A percentile compares a stretch with the other conserved stretches of the same genome.
Conservation (phyloP, 768 basidiomycete genomes). For the Kwoniella botswanensis region DNA sequence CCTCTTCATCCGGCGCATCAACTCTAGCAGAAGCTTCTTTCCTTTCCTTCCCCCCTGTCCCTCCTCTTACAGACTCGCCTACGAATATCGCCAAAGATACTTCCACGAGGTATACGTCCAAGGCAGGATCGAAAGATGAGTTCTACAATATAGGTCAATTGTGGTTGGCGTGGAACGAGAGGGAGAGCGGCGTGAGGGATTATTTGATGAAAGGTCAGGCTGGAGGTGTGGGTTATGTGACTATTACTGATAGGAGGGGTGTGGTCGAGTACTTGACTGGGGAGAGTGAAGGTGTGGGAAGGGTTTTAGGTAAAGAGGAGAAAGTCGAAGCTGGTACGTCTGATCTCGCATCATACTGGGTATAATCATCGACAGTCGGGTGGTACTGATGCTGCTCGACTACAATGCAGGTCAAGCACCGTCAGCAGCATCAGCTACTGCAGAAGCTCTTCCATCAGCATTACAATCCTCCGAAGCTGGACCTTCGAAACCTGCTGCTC, state of each 20-base stretch:
- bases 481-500: slow-evolving; percentile 58
- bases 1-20: slow-evolving; percentile 49
- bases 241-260: slow-evolving; percentile 82
- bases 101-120: slow-evolving; percentile 75
- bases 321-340: slow-evolving; percentile 15
- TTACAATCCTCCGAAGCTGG: slow-evolving; percentile 42
- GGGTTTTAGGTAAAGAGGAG: slow-evolving; percentile 62
- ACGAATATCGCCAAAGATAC: slow-evolving; percentile 69
- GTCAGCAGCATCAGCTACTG: slow-evolving; percentile 28
- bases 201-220: slow-evolving; percentile 87
- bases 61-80: slow-evolving; percentile 23
- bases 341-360: slow-evolving; percentile 10
- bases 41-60: slow-evolving; percentile 62
- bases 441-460: slow-evolving; percentile 25
- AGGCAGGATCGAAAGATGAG: slow-evolving; percentile 60
- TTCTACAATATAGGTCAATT: slow-evolving; percentile 81
- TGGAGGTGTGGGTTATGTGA: slow-evolving; percentile 75
- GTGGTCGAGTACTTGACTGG: slow-evolving; percentile 86
- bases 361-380: not conserved
- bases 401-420: slow-evolving; percentile 7
- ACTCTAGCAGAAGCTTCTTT: slow-evolving; percentile 67
- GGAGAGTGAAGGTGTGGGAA: slow-evolving; percentile 63
- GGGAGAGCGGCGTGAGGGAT: slow-evolving; percentile 75
- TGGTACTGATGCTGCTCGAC: no score
- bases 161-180: slow-evolving; percentile 79